Evolutionary conservation across 495 filamentous ascomycete species (phyloP).

Genomic region (Talaromyces adpressus): DNA sequence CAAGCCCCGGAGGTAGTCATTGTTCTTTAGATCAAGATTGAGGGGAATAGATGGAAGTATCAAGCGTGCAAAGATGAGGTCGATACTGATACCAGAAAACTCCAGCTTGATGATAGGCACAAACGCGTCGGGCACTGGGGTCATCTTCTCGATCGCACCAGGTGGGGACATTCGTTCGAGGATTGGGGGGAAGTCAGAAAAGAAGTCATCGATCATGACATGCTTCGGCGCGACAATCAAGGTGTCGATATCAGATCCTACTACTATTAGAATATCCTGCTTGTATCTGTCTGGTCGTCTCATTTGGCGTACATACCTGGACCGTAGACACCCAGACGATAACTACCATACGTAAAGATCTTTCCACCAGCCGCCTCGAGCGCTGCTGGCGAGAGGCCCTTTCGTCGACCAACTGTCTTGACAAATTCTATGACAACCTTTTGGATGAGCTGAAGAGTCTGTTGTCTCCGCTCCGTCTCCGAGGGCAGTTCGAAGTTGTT

Average conservation of each 20-base stretch:
- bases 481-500: conserved; percentile 81
- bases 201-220: conserved; percentile 82
- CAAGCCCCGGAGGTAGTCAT: conserved; percentile 74
- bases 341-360: conserved; percentile 93
- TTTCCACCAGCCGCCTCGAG: conserved; percentile 79
- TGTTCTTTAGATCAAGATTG: conserved; percentile 70
- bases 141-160: conserved; percentile 77
- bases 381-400: conserved; percentile 66
- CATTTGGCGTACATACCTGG: conserved; percentile 48
- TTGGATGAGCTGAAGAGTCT: conserved; percentile 65
- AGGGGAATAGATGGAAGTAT: conserved; percentile 62
- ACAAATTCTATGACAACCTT: conserved; percentile 79
- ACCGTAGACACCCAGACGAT: conserved; percentile 85
- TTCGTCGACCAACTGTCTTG: conserved; percentile 64
- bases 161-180: conserved; percentile 64
- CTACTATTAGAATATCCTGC: background rate
- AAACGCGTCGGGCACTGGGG: conserved; percentile 78
- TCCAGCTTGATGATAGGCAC: conserved; percentile 96
- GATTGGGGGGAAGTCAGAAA: conserved; percentile 72
- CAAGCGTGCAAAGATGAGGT: conserved; percentile 86
- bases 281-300: background rate
- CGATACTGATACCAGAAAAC: conserved; percentile 82
- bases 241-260: conserved; percentile 94
- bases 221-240: conserved; percentile 86
- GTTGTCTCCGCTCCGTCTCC: conserved; percentile 65